phyloP scores from a whole-genome alignment of 1,284 basidiomycete species.

The Prillingera fragicola region DNA sequence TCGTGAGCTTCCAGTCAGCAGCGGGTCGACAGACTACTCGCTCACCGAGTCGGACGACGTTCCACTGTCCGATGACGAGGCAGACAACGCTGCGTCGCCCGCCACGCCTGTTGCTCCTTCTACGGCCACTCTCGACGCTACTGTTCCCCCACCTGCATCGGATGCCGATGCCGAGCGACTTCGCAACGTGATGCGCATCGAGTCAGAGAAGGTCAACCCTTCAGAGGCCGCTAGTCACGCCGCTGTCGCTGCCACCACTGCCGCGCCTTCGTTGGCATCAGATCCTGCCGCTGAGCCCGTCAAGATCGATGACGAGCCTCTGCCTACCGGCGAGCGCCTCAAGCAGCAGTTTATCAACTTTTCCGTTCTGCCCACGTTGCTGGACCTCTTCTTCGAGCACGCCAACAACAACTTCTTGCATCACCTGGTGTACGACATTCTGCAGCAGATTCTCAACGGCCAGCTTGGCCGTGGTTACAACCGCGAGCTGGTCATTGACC shows the following conservation, averaged over 20 bases:
- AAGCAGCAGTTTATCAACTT: slow-evolving; percentile 70
- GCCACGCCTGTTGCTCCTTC: slow-evolving; percentile 22
- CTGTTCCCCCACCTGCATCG: slow-evolving; percentile 34
- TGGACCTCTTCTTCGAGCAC: slow-evolving; percentile 90
- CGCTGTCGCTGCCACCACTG: slow-evolving; percentile 28
- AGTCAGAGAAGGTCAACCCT: slow-evolving; percentile 1
- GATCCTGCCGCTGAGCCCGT: neutral
- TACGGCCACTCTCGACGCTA: neutral
- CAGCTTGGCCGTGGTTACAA: slow-evolving; percentile 69
- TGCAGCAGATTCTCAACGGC: slow-evolving; percentile 93
- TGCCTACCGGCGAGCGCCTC: slow-evolving; percentile 62
- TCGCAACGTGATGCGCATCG: slow-evolving; percentile 34
- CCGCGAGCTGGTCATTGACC: slow-evolving; percentile 68
- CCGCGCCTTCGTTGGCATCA: slow-evolving; percentile 22
- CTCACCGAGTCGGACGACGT: slow-evolving; percentile 64
- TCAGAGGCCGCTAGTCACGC: slow-evolving; percentile 11
- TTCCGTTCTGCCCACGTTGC: slow-evolving; percentile 63
- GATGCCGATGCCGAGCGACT: slow-evolving; percentile 35
- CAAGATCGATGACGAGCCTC: slow-evolving; percentile 5
- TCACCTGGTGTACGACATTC: slow-evolving; percentile 91
- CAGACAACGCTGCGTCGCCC: slow-evolving; percentile 65
- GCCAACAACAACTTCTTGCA: slow-evolving; percentile 99
- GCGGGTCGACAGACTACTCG: slow-evolving; percentile 45
- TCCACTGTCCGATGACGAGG: slow-evolving; percentile 58
- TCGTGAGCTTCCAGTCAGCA: slow-evolving; percentile 63